A percentile compares a stretch with the other conserved stretches of the same genome.
Evolutionary conservation across 1,284 basidiomycete species (phyloP).

Genomic region (Neolentinus lepideus): DNA sequence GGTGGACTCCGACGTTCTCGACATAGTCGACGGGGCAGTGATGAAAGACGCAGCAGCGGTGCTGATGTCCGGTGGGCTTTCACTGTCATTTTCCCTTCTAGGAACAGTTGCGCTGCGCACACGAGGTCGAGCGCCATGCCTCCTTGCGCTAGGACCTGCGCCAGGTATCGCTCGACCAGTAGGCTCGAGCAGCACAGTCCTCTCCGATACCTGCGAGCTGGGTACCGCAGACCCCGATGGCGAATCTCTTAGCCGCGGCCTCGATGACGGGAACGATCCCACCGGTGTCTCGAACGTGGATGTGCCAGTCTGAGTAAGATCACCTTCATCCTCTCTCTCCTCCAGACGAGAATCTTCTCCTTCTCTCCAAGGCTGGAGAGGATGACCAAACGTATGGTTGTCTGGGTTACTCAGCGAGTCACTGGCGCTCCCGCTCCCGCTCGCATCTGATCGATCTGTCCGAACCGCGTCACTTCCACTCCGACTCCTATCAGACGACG

Average conservation of each 20-base stretch:
- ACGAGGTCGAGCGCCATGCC: no score
- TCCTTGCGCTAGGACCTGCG: conserved; percentile 1
- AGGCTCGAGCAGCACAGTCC: conserved; percentile 8
- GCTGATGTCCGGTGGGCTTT: conserved; percentile 53
- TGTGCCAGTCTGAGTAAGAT: conserved; percentile 7
- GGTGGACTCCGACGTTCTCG: conserved; percentile 34
- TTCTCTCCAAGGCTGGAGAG: conserved; percentile 18
- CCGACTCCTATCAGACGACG: conserved; percentile 1
- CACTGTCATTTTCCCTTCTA: conserved; percentile 22
- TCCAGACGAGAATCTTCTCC: conserved; percentile 19
- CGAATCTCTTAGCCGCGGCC: conserved; percentile 12
- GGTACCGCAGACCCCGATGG: conserved; percentile 15
- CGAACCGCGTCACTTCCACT: conserved; percentile 24
- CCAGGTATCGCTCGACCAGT: conserved; percentile 2
- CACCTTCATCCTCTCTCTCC: conserved; percentile 19
- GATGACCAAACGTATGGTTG: conserved; percentile 67
- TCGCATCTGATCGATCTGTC: neutral
- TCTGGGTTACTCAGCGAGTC: conserved; percentile 44
- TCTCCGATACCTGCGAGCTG: conserved; percentile 14
- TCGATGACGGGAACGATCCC: conserved; percentile 5
- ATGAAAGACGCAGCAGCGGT: conserved; percentile 62
- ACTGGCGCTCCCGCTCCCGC: conserved; percentile 35
- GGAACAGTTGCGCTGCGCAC: conserved; percentile 17
- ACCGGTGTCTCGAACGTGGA: conserved; percentile 9
- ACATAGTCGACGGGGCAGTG: conserved; percentile 51